phyloP scores from a whole-genome alignment of 441 rosid genomes.

The Populus hybrid region DNA sequence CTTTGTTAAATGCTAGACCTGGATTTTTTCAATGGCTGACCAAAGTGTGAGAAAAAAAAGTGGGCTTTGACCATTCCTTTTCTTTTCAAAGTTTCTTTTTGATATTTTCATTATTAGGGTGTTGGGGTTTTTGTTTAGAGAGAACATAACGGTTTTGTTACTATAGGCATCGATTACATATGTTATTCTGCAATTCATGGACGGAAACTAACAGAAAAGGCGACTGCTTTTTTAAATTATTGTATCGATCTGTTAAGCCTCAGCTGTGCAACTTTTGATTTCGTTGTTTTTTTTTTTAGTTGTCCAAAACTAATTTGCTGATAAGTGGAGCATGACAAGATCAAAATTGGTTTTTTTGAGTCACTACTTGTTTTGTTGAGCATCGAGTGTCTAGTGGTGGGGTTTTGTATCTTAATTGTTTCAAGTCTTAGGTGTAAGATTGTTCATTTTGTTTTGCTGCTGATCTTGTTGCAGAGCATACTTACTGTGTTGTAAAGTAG shows the following conservation, averaged over 20 bases:
- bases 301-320: background rate
- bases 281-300: background rate
- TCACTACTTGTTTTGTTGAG: background rate
- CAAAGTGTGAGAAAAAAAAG: constrained; percentile 16
- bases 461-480: constrained; percentile 11
- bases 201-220: constrained; percentile 12
- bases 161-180: constrained; percentile 5
- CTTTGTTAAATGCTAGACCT: constrained; percentile 31
- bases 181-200: constrained; percentile 13
- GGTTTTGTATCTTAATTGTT: background rate
- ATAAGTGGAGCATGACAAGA: background rate
- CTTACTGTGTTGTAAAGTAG: constrained; percentile 16
- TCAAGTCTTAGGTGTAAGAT: background rate
- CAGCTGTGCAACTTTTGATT: constrained; percentile 5
- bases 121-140: constrained; percentile 14
- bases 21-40: constrained; percentile 32
- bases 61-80: constrained; percentile 35
- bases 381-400: background rate
- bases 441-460: constrained; percentile 5
- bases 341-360: background rate
- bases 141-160: constrained; percentile 6
- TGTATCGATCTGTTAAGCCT: constrained; percentile 27
- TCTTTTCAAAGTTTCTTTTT: constrained; percentile 9
- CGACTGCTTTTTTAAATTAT: constrained; percentile 16
- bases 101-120: constrained; percentile 19